Percentiles rank a stretch among this genome's conserved stretches.
Evolutionary conservation across 345 rosid species (phyloP).

Genomic region (Eucalyptus polyanthemos): DNA sequence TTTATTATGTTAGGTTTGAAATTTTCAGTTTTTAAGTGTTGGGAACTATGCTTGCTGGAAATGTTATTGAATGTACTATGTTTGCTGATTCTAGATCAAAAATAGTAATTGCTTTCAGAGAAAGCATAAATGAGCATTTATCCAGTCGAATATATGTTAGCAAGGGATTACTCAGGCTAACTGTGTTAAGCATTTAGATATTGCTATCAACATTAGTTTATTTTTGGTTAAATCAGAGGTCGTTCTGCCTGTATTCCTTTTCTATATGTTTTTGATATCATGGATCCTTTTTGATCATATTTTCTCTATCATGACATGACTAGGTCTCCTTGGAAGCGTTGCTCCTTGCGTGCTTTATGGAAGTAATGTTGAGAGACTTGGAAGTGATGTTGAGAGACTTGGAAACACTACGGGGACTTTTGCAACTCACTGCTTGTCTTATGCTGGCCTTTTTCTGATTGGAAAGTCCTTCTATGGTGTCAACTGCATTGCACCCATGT

Average conservation of each 20-base stretch:
- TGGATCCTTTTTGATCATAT: background rate
- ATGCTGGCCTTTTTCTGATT: constrained; percentile 59
- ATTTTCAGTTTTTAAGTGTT: background rate
- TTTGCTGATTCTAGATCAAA: background rate
- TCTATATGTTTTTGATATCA: background rate
- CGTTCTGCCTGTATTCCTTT: background rate
- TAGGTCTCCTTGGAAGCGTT: constrained; percentile 86
- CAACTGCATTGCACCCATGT: constrained; percentile 90
- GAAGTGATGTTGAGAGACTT: too few relatives aligned
- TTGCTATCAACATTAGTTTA: background rate
- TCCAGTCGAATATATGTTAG: background rate
- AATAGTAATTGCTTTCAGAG: background rate
- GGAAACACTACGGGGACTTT: constrained; percentile 76
- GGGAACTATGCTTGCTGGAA: background rate
- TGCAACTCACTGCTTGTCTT: constrained; percentile 69
- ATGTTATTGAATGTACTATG: background rate
- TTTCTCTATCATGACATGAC: background rate
- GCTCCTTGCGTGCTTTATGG: constrained; percentile 91
- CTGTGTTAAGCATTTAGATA: background rate
- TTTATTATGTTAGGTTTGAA: background rate
- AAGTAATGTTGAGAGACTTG: constrained; percentile 27
- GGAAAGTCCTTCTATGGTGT: constrained; percentile 53
- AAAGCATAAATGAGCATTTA: background rate
- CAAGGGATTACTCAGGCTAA: background rate
- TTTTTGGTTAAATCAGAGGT: background rate